Base-by-base conservation (phyloP, 495 filamentous ascomycete species). In the Aspergillus nidulans region DNA sequence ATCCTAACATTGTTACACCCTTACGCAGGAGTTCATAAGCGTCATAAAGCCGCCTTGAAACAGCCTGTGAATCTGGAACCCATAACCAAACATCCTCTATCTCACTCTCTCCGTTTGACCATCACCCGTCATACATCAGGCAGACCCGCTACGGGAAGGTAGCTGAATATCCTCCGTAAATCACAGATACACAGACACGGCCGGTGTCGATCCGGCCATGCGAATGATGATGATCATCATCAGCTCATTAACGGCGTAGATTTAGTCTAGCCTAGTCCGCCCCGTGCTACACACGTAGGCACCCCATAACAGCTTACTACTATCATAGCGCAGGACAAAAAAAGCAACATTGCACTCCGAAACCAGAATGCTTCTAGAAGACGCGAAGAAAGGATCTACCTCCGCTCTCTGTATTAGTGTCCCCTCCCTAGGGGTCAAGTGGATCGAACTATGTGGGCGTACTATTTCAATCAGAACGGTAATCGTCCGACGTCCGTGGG, bases 331-430 rank as follows among this genome's bases (percentile, higher is more conserved):
- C 20, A 46, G n/a, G 44, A 30, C 15, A 46, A 46, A 15, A 46
- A 24, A 12, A 28, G 25, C 7, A 45, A 15, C 30, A 34, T 12
- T 34, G 30, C 4, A n/a, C 13, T 4, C 23, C 24, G 34, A 49
- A 47, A 32, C 8, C 32, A 30, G 43, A 6, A 55, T 13, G 10
- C 53, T 63, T 63, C 61, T 63, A 50, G 61, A 63, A 63, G 57
- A 49, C 47, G 40, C 61, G 57, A 56, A 56, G 61, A 63, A 63
- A 19, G 30, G 47, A 49, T 49, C 46, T 38, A 32, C 47, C 21
- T 16, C 30, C 30, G 30, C 30, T 12, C 30, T 34, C 15, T 34
- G 30, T 45, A 45, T 45, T 18, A 39, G 36, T 39, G 36, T 39
- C 36, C 36, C 16, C 36, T 39, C 15, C 8, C 36, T 39, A 39